Evolutionary conservation across 1,284 basidiomycete species (phyloP), one percentile per base, ranked within the genome.

Genomic region (Dichomitus squalens): DNA sequence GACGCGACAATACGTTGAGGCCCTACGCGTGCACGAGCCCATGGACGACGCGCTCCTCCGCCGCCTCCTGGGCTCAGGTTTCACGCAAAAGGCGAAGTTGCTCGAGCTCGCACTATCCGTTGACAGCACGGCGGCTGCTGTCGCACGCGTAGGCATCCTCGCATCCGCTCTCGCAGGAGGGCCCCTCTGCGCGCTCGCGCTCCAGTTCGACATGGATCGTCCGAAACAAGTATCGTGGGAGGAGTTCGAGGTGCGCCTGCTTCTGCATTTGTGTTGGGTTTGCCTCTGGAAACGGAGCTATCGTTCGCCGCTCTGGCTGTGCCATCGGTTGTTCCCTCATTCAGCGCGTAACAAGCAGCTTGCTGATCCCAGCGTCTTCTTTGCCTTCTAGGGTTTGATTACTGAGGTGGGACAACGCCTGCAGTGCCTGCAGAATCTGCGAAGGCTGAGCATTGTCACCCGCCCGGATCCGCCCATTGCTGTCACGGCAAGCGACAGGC

Each of bases 401-500:
- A 25, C 48, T 27, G 53, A 58, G 34, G 59, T 64, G 44, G 58
- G 58, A 7, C 53, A 55, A 8, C 47, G 23, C 6, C 55, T 69
- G 6, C 39, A 33, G n/a, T 18, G 41, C 2, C 52, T 68, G 27
- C 43, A 51, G 33, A 33, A 49, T 14, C 49, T 69, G 20, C 56
- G 54, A 40, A 55, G 48, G 29, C 39, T 68, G 40, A 60, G 65
- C 44, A 52, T 69, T 21, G 63, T 57, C 43, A 51, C 60, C 35
- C 55, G 61, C 11, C 67, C 67, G n/a, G 64, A 67, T 18, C 63
- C 67, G 21, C 47, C 61, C 7, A 54, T 65, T 27, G 34, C 53
- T 14, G 25, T 40, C 21, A 25, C 53, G 4, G 31, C 29, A n/a
- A 46, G 52, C 34, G 52, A 27, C n/a, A 43, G 39, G 21, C 29